Evolutionary conservation across 495 filamentous ascomycete species (phyloP).

Genomic region (Neurospora discreta): DNA sequence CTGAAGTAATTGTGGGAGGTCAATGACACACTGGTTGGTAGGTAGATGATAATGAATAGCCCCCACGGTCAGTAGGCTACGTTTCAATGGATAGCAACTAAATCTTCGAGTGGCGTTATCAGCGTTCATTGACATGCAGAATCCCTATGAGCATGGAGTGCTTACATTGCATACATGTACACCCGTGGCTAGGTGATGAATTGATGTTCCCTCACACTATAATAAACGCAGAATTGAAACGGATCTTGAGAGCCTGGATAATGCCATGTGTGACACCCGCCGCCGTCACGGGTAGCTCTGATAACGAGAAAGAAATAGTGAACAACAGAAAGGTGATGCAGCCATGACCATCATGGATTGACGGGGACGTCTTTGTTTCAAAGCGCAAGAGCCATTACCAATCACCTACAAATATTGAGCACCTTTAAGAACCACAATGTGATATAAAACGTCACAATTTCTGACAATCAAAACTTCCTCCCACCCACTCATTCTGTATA

Average conservation of each 20-base stretch:
- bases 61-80: neutral
- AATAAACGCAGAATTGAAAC: neutral
- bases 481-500: neutral
- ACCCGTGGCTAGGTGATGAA: neutral
- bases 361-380: too few species aligned
- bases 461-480: neutral
- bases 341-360: too few species aligned
- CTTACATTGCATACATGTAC: neutral
- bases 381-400: neutral
- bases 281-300: neutral
- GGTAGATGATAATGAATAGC: too few species aligned
- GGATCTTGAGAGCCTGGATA: neutral
- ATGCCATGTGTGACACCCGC: neutral
- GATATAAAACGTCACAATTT: neutral
- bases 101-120: neutral
- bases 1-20: neutral
- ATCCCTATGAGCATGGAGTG: neutral
- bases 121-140: neutral
- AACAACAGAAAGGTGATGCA: neutral
- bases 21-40: neutral
- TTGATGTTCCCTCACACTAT: too few species aligned
- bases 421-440: neutral
- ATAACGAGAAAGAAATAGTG: neutral
- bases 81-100: neutral
- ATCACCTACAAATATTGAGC: neutral